Percentiles rank a stretch among this genome's conserved stretches.
Conservation (phyloP, 2,329 filamentous ascomycete species). For the Hypoxylon sp. region DNA sequence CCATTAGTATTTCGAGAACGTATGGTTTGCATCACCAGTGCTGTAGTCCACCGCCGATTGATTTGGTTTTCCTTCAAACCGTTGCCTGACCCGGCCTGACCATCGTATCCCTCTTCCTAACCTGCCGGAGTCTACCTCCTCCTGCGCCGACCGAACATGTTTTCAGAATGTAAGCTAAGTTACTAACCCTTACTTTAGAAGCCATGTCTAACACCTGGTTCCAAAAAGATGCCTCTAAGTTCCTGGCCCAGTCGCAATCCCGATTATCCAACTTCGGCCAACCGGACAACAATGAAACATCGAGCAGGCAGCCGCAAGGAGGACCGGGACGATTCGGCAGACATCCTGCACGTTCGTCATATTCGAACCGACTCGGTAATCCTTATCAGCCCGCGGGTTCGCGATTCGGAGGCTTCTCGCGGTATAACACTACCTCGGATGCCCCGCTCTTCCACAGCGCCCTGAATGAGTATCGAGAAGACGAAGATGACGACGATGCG, state of each 20-base stretch:
- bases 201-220: constrained; percentile 41
- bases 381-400: constrained; percentile 83
- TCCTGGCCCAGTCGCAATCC: constrained; percentile 96
- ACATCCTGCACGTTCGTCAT: constrained; percentile 52
- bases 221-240: constrained; percentile 88
- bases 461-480: constrained; percentile 90
- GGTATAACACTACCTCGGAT: constrained; percentile 79
- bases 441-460: constrained; percentile 96
- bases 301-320: constrained; percentile 54
- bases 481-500: constrained; percentile 94
- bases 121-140: constrained; percentile 54
- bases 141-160: constrained; percentile 67
- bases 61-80: constrained; percentile 29
- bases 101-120: constrained; percentile 18
- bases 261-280: constrained; percentile 82
- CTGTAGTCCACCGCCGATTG: constrained; percentile 45
- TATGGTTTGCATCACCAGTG: constrained; percentile 45
- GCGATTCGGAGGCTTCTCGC: constrained; percentile 87
- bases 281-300: constrained; percentile 63
- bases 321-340: constrained; percentile 50
- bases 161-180: constrained; percentile 85
- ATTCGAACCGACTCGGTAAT: constrained; percentile 67
- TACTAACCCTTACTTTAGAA: constrained; percentile 5
- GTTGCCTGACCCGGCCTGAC: constrained; percentile 41
- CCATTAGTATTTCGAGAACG: constrained; percentile 23